Conservation (phyloP, 371 early-diverging fungal species). For the Rhizopus arrhizus region DNA sequence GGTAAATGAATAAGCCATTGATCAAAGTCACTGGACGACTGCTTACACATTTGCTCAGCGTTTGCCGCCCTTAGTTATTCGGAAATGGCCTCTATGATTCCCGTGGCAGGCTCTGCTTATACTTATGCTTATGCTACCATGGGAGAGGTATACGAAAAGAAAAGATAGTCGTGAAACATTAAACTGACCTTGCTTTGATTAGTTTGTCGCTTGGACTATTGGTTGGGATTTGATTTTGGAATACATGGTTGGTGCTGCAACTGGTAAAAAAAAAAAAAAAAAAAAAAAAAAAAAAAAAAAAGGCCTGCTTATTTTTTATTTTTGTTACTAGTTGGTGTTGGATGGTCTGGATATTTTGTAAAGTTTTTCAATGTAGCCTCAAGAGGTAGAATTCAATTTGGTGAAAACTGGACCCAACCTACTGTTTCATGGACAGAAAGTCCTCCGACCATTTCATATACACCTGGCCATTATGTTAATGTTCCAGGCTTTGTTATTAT, state of each 20-base stretch:
- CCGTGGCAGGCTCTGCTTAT: slow-evolving; percentile 83
- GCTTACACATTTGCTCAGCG: slow-evolving; percentile 21
- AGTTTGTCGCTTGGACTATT: slow-evolving; percentile 77
- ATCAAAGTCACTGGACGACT: neutral
- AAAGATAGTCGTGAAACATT: neutral
- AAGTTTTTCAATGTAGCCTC: slow-evolving; percentile 68
- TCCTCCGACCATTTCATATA: slow-evolving; percentile 39
- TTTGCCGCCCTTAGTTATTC: slow-evolving; percentile 81
- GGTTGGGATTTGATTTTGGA: slow-evolving; percentile 88
- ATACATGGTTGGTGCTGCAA: slow-evolving; percentile 78
- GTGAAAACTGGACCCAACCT: slow-evolving; percentile 57
- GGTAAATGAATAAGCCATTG: slow-evolving; percentile 22
- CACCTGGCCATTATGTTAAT: slow-evolving; percentile 66
- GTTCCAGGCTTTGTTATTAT: slow-evolving; percentile 74
- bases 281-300: neutral
- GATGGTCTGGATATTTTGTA: slow-evolving; percentile 83
- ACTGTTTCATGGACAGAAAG: slow-evolving; percentile 63
- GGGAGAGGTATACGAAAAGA: slow-evolving; percentile 59
- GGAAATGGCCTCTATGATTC: slow-evolving; percentile 83
- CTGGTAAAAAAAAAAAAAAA: slow-evolving; percentile 36
- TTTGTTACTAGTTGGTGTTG: slow-evolving; percentile 45
- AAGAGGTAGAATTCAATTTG: slow-evolving; percentile 39
- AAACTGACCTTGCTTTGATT: neutral
- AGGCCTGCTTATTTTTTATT: slow-evolving; percentile 4
- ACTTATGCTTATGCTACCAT: slow-evolving; percentile 83